Evolutionary conservation across 768 basidiomycete species (phyloP), one percentile per base, ranked within the genome.

Genomic region (Rhodotorula toruloides): DNA sequence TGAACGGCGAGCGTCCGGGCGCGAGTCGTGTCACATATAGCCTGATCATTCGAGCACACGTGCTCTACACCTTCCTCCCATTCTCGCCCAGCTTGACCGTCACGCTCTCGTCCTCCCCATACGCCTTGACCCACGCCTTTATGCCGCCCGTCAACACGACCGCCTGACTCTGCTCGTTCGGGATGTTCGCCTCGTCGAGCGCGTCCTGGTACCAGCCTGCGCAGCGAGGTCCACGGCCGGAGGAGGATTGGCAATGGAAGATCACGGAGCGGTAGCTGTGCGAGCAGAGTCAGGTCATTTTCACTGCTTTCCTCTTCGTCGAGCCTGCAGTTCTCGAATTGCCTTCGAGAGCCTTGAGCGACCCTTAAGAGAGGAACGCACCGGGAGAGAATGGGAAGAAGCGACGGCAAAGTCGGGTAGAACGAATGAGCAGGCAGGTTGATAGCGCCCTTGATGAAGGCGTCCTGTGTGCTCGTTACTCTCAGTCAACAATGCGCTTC

Each of bases 381-480:
- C 62, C 44, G 57, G 19, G 65, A 63, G 14, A 81, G 72, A 19
- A 81, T 27, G 0, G 78, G 72, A 21, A 78, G 27, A 25, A 80
- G 62, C 13, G 68, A 70, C 0, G 78, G 76, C 1, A 80, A 74
- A 0, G 79, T 77, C 25, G 75, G 77, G 58, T 79, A 76, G 74
- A 81, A 80, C 1, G 80, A 78, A 49, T 82, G 80, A 0, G 80
- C 81, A 17, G 81, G 81, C 2, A 81, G 76, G 72, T 81, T 82
- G 65, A 81, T 76, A 2, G 80, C 79, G 27, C 76, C 76, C 3
- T 69, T 73, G 63, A 80, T 67, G 65, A 61, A 67, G 27, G 47
- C 65, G 29, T 32, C 36, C 70, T 63, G 52, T 19, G n/a, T 17
- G 34, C 16, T 7, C 13, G 21, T 25, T 9, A 11, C 44, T 46